Evolutionary conservation across 2,329 filamentous ascomycete species (phyloP), one percentile per base, ranked within the genome.

Genomic region (Talaromyces pinophilus): DNA sequence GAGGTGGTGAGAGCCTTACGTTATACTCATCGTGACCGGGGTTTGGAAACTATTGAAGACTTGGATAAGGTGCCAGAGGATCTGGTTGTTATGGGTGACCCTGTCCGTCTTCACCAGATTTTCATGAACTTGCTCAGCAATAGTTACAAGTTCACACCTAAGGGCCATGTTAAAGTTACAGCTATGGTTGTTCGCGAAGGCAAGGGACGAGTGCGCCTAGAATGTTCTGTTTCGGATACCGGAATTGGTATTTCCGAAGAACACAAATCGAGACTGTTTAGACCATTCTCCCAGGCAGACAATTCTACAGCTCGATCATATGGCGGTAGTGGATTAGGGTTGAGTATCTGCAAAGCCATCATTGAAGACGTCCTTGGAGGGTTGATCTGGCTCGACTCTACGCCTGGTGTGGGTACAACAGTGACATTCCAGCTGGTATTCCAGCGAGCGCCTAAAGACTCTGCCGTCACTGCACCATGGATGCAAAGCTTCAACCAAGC

Each of bases 281-380:
- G 92, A 71, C 93, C 93, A 0, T 97, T 97, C 75, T 94, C 91
- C 64, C 93, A 97, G 78, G 93, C 94, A 1, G 93, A 97, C 78
- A 91, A 90, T 59, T 95, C 92, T 71, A 96, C 93, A 2, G 92
- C 93, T 63, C 85, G 93, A 62, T 95, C 93, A 74, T 97, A 97
- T 72, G 93, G 93, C 48, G 93, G 93, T 52, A 97, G 92, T 71
- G 93, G 93, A 28, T 87, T 97, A 2, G 93, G 93, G 1, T 84
- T 97, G 52, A 96, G 92, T 74, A 97, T 97, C 70, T 97, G 93
- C 85, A 97, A 97, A 79, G 93, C 92, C 0, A 88, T 97, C 52
- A 93, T 97, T 68, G 92, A 97, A 79, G 92, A 91, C 22, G 93
- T 96, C 79, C 93, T 97, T 86, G 88, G 92, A 68, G 93, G 93